A percentile compares a stretch with the other conserved stretches of the same genome.
These are phyloP conservation scores for Gymnopilus dilepis DNA, from an alignment of 768 basidiomycete genomes.

Conservation along the genomic window DNA sequence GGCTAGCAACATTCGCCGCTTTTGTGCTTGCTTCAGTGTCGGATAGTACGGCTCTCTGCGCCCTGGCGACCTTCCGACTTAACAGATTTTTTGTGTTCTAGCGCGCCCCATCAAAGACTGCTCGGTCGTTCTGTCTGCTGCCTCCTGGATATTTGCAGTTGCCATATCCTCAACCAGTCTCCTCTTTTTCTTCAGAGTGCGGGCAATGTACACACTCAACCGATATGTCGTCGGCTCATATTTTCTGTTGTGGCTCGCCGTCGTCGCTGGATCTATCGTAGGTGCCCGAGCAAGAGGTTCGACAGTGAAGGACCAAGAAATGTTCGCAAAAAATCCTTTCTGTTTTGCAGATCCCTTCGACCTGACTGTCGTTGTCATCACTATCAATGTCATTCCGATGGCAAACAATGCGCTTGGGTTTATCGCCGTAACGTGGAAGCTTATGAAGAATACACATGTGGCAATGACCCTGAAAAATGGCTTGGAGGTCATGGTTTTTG, in stretches of 20 bases:
- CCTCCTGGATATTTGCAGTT: background rate
- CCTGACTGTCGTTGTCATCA: conserved; percentile 9
- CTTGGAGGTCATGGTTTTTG: conserved; percentile 24
- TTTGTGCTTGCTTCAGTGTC: background rate
- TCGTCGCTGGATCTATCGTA: conserved; percentile 3
- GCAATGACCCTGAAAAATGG: conserved; percentile 6
- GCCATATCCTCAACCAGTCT: conserved; percentile 20
- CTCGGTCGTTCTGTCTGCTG: background rate
- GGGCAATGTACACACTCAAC: conserved; percentile 23
- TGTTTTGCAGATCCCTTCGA: conserved; percentile 9
- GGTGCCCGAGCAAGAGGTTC: background rate
- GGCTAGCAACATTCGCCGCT: background rate
- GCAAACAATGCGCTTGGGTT: conserved; percentile 36
- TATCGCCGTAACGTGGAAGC: conserved; percentile 25
- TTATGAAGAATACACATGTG: too few relatives aligned
- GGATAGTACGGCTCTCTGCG: background rate
- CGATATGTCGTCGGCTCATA: conserved; percentile 16
- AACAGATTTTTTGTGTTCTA: too few relatives aligned
- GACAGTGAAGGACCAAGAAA: too few relatives aligned
- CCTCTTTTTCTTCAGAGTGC: conserved; percentile 32
- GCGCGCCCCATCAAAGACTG: background rate
- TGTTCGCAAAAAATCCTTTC: background rate
- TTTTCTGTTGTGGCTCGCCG: conserved; percentile 10
- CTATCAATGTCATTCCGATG: conserved; percentile 24
- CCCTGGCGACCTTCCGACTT: too few relatives aligned